Conservation (phyloP, 2,329 filamentous ascomycete species). For the Xylariomycetidae sp. region DNA sequence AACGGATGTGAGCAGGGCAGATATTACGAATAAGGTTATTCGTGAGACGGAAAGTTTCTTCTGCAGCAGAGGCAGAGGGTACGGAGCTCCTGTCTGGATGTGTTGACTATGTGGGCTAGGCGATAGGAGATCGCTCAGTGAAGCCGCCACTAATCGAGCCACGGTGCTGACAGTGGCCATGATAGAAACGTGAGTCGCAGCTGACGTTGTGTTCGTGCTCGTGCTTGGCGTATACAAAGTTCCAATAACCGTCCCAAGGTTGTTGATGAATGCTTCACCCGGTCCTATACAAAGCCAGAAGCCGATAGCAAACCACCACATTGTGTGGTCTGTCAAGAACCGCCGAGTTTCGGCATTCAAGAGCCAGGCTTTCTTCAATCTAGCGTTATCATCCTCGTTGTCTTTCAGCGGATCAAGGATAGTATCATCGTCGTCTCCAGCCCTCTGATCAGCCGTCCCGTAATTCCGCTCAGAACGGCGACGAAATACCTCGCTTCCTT, state of each 20-base stretch:
- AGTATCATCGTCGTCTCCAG: slow-evolving; percentile 37
- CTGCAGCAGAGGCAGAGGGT: slow-evolving; percentile 27
- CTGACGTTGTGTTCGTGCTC: slow-evolving; percentile 47
- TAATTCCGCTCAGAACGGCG: slow-evolving; percentile 54
- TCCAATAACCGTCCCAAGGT: slow-evolving; percentile 87
- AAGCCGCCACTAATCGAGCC: slow-evolving; percentile 85
- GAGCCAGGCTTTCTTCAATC: slow-evolving; percentile 80
- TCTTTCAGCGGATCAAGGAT: slow-evolving; percentile 33
- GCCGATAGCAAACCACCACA: slow-evolving; percentile 90
- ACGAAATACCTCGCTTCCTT: slow-evolving; percentile 68
- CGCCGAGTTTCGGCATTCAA: slow-evolving; percentile 84
- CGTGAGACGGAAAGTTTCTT: slow-evolving; percentile 63
- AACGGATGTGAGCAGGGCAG: slow-evolving; percentile 66
- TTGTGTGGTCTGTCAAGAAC: slow-evolving; percentile 83
- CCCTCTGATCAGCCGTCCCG: slow-evolving; percentile 51
- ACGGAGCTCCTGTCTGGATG: slow-evolving; percentile 38
- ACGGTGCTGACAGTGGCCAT: slow-evolving; percentile 86
- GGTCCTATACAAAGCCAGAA: slow-evolving; percentile 93
- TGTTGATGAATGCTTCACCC: slow-evolving; percentile 98
- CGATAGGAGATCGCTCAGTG: slow-evolving; percentile 82
- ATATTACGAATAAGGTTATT: slow-evolving; percentile 71
- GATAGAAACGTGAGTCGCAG: slow-evolving; percentile 87
- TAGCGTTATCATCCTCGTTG: slow-evolving; percentile 39
- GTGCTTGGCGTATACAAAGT: slow-evolving; percentile 65
- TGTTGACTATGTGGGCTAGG: slow-evolving; percentile 58